Conservation (phyloP, 345 rosid species). For the Conringia planisiliqua region DNA sequence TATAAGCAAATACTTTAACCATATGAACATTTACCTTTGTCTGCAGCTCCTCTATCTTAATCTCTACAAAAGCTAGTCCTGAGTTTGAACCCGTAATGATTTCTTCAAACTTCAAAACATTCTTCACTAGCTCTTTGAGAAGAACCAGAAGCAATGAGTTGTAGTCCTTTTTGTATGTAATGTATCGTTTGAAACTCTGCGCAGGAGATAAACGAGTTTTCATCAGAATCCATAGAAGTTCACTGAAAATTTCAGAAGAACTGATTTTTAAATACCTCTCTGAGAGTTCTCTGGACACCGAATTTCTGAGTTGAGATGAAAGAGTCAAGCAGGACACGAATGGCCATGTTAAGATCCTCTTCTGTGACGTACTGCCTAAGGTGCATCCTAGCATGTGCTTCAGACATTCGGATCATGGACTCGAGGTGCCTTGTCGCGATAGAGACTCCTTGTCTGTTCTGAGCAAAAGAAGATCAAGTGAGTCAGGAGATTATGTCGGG, state of each 20-base stretch:
- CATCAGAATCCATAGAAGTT: neutral
- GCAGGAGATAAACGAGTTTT: conserved; percentile 4
- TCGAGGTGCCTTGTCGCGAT: conserved; percentile 98
- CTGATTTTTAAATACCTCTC: conserved; percentile 51
- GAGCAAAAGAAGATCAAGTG: conserved; percentile 6
- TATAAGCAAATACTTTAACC: neutral
- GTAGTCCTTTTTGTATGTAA: conserved; percentile 87
- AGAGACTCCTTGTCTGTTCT: conserved; percentile 97
- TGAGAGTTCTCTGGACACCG: conserved; percentile 90
- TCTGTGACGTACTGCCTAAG: conserved; percentile 88
- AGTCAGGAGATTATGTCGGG: neutral
- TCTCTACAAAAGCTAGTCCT: conserved; percentile 51
- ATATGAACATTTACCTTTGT: conserved; percentile 49
- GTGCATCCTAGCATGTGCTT: conserved; percentile 98
- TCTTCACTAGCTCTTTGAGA: conserved; percentile 76
- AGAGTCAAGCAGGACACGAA: conserved; percentile 80
- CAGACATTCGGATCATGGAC: conserved; percentile 98
- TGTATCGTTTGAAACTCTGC: conserved; percentile 92
- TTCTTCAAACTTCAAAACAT: conserved; percentile 80
- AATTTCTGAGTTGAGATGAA: conserved; percentile 95
- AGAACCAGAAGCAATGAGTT: conserved; percentile 76
- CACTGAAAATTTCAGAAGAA: neutral
- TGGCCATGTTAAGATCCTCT: conserved; percentile 96
- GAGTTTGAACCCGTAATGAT: conserved; percentile 70
- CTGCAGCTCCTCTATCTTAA: conserved; percentile 72